phyloP scores from a whole-genome alignment of 2,329 filamentous ascomycete species.

The Pseudopithomyces chartarum region DNA sequence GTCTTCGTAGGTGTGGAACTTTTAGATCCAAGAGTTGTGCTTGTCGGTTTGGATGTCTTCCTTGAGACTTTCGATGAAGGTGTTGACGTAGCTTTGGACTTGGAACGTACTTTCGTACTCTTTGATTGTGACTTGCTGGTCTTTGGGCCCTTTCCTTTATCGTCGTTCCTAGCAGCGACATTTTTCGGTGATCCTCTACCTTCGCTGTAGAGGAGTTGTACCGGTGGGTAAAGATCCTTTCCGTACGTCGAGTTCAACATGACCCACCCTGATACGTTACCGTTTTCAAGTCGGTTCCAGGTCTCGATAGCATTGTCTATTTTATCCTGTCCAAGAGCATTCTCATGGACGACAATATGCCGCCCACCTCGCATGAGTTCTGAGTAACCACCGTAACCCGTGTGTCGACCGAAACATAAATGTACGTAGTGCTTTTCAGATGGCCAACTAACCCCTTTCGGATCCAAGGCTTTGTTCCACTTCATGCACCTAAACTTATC shows the following conservation, averaged over 20 bases:
- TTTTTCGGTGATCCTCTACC: too few relatives aligned
- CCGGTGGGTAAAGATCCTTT: constrained; percentile 56
- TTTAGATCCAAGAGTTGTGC: too few relatives aligned
- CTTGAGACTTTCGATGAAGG: too few relatives aligned
- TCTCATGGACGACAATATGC: constrained; percentile 58
- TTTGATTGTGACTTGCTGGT: too few relatives aligned
- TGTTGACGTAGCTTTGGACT: too few relatives aligned
- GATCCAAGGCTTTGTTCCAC: constrained; percentile 31
- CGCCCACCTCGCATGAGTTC: constrained; percentile 65
- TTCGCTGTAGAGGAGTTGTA: constrained; percentile 11
- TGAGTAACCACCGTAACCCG: constrained; percentile 73
- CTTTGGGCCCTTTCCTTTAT: too few relatives aligned
- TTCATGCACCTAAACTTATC: constrained; percentile 46
- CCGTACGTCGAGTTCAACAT: constrained; percentile 66
- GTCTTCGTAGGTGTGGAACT: too few relatives aligned
- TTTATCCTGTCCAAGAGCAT: constrained; percentile 35
- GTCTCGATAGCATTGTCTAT: constrained; percentile 55
- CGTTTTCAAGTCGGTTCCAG: constrained; percentile 66
- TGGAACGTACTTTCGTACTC: not conserved
- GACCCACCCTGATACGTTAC: constrained; percentile 57
- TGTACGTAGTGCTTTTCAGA: too few relatives aligned
- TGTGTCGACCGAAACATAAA: constrained; percentile 67
- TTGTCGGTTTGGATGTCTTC: too few relatives aligned
- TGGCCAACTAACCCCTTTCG: too few relatives aligned
- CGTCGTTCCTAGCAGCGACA: not conserved